Evolutionary conservation across 1,284 basidiomycete species (phyloP).

Genomic region (Malassezia arunalokei): DNA sequence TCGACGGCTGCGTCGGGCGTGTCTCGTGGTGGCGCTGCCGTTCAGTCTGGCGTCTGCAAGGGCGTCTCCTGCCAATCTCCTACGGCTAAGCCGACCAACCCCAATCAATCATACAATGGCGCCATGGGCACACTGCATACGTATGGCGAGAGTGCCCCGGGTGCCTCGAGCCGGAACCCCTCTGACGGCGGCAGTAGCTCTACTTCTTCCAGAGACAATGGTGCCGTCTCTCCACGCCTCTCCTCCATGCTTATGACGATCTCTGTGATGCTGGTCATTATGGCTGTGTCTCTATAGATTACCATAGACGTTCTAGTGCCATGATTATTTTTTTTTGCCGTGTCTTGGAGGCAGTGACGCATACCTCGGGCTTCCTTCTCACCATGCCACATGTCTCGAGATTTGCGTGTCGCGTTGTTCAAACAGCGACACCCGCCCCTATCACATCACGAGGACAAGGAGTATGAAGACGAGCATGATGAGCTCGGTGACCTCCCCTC

Average conservation of each 20-base stretch:
- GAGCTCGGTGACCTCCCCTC: conserved; percentile 3
- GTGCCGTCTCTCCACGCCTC: too few species aligned
- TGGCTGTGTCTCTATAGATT: too few species aligned
- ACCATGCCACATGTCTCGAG: not conserved
- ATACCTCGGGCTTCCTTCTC: too few species aligned
- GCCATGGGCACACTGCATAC: conserved; percentile 12
- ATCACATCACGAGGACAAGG: not conserved
- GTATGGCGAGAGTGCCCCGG: conserved; percentile 2
- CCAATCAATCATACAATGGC: conserved; percentile 5
- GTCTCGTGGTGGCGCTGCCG: not conserved
- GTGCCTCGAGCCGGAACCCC: not conserved
- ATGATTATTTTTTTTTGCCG: too few species aligned
- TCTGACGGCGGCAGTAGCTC: too few species aligned
- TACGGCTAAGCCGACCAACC: conserved; percentile 1
- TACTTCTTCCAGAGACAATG: too few species aligned
- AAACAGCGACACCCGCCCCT: not conserved
- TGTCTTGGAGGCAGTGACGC: too few species aligned
- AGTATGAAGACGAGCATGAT: conserved; percentile 11
- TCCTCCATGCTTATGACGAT: not conserved
- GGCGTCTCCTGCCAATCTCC: not conserved
- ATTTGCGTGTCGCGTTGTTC: conserved; percentile 1
- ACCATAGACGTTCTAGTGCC: too few species aligned
- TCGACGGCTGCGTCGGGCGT: not conserved
- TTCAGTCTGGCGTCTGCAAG: not conserved
- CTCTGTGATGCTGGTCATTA: not conserved